Base-by-base conservation (phyloP, 1,139 yeast genomes). In the Zygosaccharomyces pseudobailii region DNA sequence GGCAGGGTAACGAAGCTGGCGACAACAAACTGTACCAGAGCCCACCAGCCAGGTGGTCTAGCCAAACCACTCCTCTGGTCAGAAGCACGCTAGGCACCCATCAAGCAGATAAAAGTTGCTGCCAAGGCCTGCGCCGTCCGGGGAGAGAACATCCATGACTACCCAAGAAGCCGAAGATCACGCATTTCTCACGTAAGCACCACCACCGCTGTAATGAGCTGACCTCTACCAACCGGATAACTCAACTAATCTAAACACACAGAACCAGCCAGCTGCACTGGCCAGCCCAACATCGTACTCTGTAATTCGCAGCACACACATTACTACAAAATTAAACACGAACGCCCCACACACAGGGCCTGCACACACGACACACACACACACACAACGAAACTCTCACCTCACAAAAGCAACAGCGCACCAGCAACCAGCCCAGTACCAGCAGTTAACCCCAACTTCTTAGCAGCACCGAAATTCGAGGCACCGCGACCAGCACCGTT, bases 391-490 rank as follows among this genome's bases (percentile, higher is more conserved):
- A 44, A 37, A 27, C 30, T 40, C 41, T 35, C 33, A 42, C 33
- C 46, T 55, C 49, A 60, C 50, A 59, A 57, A 51, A 69, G 54
- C 56, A 71, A 51, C 47, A 70, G 59, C 48, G 72, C 71, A 61
- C 71, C 74, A 31, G 71, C 73, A 48, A 69, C 50, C 30, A 66
- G 52, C 41, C 65, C 71, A 44, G 67, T 57, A 55, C 72, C 72
- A 24, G 63, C 54, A 45, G 72, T 67, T 43, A 62, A 56, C 51
- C 66, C 66, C 39, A 56, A 47, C 30, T 57, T 50, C 32, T 58
- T 56, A 42, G 56, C 46, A 24, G 61, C 48, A 45, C 56, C 57
- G 36, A 50, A 49, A 48, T 55, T 55, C 33, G 73, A 67, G 60
- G 68, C 65, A 30, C 55, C 47, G 22, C 24, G 43, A 31, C 55